Evolutionary conservation across 2,329 filamentous ascomycete species (phyloP), one percentile per base, ranked within the genome.

Genomic region (Trichoderma pleuroti): DNA sequence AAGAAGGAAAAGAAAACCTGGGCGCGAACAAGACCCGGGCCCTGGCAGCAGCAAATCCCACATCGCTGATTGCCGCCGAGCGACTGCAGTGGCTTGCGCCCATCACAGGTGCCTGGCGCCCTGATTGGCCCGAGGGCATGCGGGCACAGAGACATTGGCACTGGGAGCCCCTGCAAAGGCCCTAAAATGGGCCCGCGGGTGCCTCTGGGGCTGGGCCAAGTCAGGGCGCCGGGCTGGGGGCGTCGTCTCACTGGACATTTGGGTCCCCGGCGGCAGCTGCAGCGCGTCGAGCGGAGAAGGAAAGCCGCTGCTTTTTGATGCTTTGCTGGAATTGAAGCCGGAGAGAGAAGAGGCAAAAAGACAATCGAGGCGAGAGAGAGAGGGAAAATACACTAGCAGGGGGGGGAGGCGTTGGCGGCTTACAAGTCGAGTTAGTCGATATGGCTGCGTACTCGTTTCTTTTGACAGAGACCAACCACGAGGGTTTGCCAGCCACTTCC

Each of bases 21-120:
- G 59, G 59, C 59, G 59, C 59, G 21, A 46, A 62, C 21, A 30
- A 21, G n/a, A 28, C 26, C 26, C n/a, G n/a, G 34, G 36, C 36
- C 56, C 26, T 57, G 39, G 42, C 46, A 57, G 61, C 46, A 36
- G 30, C 78, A 77, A 80, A 80, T 79, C 77, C 75, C 62, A 73
- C 70, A 34, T 72, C 74, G 70, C 74, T 75, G 77, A 76, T 85
- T 85, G 80, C 84, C 84, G 84, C 84, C 83, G 54, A 71, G 30
- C 30, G 14, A 16, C 42, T 60, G 56, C 39, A 42, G 66, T 63
- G 49, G 42, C 68, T 57, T 24, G 60, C 28, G 26, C 39, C 68
- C 54, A 57, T 59, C 52, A 65, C 61, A 57, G 52, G 52, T 61
- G 18, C 10, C n/a, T 8, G 8, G 52, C 10, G 0, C 32, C 12